These are phyloP conservation scores for Pseudocercospora pini-densiflorae DNA, from an alignment of 2,329 filamentous ascomycete genomes.

Conservation along the genomic window DNA sequence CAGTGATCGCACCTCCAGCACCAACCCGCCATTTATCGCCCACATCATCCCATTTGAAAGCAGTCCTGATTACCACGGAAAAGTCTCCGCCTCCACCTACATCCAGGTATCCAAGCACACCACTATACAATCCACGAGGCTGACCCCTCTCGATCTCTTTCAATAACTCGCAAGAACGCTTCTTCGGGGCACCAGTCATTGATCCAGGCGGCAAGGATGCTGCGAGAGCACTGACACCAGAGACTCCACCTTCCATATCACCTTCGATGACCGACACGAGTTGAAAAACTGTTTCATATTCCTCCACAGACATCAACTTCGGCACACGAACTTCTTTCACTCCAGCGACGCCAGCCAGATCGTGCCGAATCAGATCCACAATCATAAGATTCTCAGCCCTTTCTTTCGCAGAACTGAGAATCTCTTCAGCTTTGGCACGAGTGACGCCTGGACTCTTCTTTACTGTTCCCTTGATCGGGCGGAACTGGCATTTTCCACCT, in stretches of 20 bases:
- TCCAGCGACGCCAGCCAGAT: constrained; percentile 73
- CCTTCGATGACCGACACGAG: constrained; percentile 90
- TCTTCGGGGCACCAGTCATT: constrained; percentile 97
- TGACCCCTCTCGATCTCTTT: constrained; percentile 66
- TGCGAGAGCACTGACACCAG: constrained; percentile 76
- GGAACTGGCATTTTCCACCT: constrained; percentile 71
- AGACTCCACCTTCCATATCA: constrained; percentile 53
- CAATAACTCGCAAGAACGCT: constrained; percentile 85
- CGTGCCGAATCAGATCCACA: constrained; percentile 92
- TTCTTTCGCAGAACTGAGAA: constrained; percentile 84
- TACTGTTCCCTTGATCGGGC: constrained; percentile 97
- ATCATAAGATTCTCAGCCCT: constrained; percentile 98
- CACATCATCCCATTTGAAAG: constrained; percentile 74
- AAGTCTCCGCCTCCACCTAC: constrained; percentile 85
- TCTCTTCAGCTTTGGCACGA: constrained; percentile 69
- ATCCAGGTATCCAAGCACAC: constrained; percentile 88
- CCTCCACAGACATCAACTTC: constrained; percentile 83
- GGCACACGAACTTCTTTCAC: constrained; percentile 69
- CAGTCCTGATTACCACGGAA: constrained; percentile 85
- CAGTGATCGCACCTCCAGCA: constrained; percentile 88
- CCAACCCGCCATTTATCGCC: constrained; percentile 73
- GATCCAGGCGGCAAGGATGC: constrained; percentile 83
- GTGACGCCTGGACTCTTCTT: constrained; percentile 73
- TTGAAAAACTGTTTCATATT: constrained; percentile 88
- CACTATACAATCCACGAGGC: constrained; percentile 79